These are phyloP conservation scores for Solanum sparsipilum DNA, from an alignment of 257 asterid species.

Conservation along the genomic window DNA sequence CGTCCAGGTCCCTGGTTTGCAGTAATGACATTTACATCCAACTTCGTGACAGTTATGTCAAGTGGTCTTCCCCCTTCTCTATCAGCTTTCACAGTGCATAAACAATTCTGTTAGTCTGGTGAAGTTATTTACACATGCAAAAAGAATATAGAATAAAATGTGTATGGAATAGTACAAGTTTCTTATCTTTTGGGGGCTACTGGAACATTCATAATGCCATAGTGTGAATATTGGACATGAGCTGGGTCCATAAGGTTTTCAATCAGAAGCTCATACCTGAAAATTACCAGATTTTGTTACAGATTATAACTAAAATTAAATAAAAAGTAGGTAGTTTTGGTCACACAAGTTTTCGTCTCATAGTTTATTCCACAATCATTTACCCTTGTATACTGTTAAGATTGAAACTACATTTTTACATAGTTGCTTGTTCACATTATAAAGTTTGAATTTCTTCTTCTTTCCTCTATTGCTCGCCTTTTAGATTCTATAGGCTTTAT, in stretches of 20 bases:
- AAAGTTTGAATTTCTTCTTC: background rate
- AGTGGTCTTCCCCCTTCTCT: constrained; percentile 76
- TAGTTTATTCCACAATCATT: background rate
- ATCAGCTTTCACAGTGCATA: constrained; percentile 71
- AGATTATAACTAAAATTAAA: background rate
- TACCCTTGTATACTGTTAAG: background rate
- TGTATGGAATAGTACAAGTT: constrained; percentile 9
- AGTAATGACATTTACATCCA: constrained; percentile 39
- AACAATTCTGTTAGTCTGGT: constrained; percentile 22
- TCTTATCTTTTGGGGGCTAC: constrained; percentile 68
- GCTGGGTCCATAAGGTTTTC: constrained; percentile 99
- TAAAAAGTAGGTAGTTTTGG: background rate
- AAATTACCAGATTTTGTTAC: background rate
- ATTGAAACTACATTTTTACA: background rate
- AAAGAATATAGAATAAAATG: background rate
- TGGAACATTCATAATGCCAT: constrained; percentile 54
- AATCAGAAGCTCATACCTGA: constrained; percentile 73
- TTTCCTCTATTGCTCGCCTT: background rate
- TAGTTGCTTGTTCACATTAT: background rate
- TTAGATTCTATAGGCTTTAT: background rate
- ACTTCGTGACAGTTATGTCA: constrained; percentile 35
- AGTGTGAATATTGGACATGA: constrained; percentile 90
- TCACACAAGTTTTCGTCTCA: background rate
- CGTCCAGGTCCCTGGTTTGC: constrained; percentile 38
- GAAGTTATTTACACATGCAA: background rate